Conservation (phyloP, 495 filamentous ascomycete species). For the Penicillium paradoxum region DNA sequence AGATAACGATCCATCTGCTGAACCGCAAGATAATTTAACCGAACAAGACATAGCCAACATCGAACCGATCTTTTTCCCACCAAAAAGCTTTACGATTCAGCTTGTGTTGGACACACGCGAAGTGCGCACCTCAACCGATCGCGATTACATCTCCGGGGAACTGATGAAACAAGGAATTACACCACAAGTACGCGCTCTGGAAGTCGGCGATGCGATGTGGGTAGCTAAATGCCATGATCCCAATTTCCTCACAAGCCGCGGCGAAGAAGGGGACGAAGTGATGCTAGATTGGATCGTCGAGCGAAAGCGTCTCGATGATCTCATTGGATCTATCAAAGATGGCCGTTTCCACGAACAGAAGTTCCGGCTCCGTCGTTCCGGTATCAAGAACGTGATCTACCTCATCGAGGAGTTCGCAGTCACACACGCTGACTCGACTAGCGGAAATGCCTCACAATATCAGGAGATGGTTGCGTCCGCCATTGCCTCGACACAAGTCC, state of each 20-base stretch:
- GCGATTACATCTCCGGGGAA: slow-evolving; percentile 73
- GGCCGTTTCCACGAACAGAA: slow-evolving; percentile 85
- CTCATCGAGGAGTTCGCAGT: slow-evolving; percentile 71
- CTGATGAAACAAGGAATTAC: slow-evolving; percentile 61
- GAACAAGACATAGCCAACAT: not conserved
- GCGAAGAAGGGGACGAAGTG: slow-evolving; percentile 66
- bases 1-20: not conserved
- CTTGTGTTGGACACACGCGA: slow-evolving; percentile 75
- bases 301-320: slow-evolving; percentile 76
- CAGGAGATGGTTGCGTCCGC: slow-evolving; percentile 65
- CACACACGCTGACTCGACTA: slow-evolving; percentile 32
- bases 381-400: slow-evolving; percentile 72
- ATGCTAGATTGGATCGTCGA: slow-evolving; percentile 80
- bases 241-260: slow-evolving; percentile 47
- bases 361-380: slow-evolving; percentile 67
- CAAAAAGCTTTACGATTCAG: slow-evolving; percentile 65
- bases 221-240: slow-evolving; percentile 66
- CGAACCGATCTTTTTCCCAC: slow-evolving; percentile 54
- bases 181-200: slow-evolving; percentile 60
- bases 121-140: slow-evolving; percentile 67
- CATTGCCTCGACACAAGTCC: slow-evolving; percentile 74
- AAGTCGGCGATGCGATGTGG: slow-evolving; percentile 77
- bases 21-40: slow-evolving; percentile 3
- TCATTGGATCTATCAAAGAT: slow-evolving; percentile 75
- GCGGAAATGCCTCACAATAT: slow-evolving; percentile 44